Evolutionary conservation across 2,329 filamentous ascomycete species (phyloP), one percentile per base, ranked within the genome.

Genomic region (Arthroderma uncinatum): DNA sequence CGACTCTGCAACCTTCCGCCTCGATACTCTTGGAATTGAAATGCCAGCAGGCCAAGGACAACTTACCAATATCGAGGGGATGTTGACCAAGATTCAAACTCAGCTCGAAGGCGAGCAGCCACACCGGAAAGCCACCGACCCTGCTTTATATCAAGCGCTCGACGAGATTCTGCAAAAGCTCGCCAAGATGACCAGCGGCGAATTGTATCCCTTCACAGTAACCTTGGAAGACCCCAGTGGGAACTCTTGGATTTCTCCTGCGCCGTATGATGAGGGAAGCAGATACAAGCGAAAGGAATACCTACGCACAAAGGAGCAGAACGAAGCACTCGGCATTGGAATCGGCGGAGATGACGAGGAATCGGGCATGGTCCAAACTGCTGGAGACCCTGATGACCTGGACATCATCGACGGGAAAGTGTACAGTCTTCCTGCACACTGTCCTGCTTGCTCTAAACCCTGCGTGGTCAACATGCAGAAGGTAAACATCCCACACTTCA

Each of bases 391-490:
- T 12, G 78, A 81, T 2, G 82, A 86, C 44, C 85, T 88, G 30
- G 86, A 95, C n/a, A 93, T 97, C 65, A 79, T 93, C 52, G 89
- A 94, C 62, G 87, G 95, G 70, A 86, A 95, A 71, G 87, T 96
- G 28, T 97, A 97, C 76, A 85, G 84, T 59, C 93, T 98, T 74
- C 92, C 92, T 2, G 86, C 91, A 5, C 87, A 84, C 58, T 98
- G 93, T 71, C 93, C 93, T 0, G 92, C 89, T 60, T 98, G 93
- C 77, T 84, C 85, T 67, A 87, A 87, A 72, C 76, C 83, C 3
- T 96, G 91, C 74, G 83, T 84, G 2, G 95, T 94, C 8, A 91
- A 95, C 73, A 96, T 96, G 89, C 95, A 96, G 78, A 95, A 95
- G 85, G 89, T 97, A 58, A 89, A 95, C 66, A 96, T 98, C 61